These are phyloP conservation scores for Nannochloropsis oceanica DNA, from an alignment of 108 stramenopile genomes.

Conservation along the genomic window DNA sequence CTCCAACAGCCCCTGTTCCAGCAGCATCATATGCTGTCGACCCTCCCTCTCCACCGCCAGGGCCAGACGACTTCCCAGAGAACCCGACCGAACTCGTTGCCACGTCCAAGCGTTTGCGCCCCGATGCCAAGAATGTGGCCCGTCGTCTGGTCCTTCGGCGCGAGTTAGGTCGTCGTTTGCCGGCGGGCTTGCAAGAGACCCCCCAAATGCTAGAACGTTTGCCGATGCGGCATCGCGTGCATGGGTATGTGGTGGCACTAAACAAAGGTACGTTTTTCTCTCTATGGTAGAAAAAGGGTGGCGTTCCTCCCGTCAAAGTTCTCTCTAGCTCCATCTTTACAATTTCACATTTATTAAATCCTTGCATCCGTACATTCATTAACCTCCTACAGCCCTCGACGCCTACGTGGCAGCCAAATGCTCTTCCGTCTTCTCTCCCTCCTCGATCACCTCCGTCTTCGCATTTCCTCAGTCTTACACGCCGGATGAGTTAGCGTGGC, in stretches of 20 bases:
- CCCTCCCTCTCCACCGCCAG: no score
- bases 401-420: background rate
- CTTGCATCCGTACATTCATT: no score
- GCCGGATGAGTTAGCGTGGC: no score
- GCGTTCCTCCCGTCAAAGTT: no score
- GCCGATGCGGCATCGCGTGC: background rate
- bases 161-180: background rate
- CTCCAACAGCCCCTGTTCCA: no score
- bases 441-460: background rate
- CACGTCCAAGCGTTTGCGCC: no score
- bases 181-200: background rate
- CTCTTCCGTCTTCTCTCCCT: background rate
- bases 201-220: background rate
- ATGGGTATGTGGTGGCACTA: background rate
- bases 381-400: background rate
- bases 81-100: no score
- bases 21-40: no score
- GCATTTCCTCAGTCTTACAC: background rate
- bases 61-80: no score
- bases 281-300: no score
- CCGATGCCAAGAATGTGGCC: background rate
- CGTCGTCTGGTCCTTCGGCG: background rate
- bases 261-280: background rate
- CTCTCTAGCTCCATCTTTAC: no score
- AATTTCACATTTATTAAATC: no score